Percentiles rank a stretch among this genome's conserved stretches.
phyloP scores from a whole-genome alignment of 768 basidiomycete species.

The Collybia nuda region DNA sequence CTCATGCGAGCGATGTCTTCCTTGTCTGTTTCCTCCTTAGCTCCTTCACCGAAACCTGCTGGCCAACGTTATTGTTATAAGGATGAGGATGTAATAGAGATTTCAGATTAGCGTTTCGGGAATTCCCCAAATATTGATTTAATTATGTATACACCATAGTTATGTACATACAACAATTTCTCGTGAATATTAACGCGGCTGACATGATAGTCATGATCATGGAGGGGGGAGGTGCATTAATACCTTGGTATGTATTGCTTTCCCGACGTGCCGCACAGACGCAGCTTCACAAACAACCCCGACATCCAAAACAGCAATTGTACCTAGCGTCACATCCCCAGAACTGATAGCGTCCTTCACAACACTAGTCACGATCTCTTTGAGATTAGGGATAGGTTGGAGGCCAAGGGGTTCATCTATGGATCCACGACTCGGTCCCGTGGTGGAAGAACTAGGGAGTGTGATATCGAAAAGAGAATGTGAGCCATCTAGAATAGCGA shows the following conservation, averaged over 20 bases:
- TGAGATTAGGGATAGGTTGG: constrained; percentile 62
- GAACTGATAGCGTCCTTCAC: constrained; percentile 40
- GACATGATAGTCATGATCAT: no score
- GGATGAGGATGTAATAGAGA: constrained; percentile 6
- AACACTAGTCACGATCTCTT: constrained; percentile 45
- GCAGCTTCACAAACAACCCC: constrained; percentile 61
- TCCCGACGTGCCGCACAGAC: constrained; percentile 45
- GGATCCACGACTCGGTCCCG: not conserved
- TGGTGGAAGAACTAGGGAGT: constrained; percentile 9
- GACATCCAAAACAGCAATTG: constrained; percentile 56
- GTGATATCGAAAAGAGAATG: constrained; percentile 48
- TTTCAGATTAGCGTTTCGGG: constrained; percentile 17
- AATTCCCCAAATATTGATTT: constrained; percentile 1
- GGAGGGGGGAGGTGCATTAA: constrained; percentile 1
- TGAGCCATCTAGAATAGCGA: constrained; percentile 76
- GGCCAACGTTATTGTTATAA: not conserved
- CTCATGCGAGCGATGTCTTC: constrained; percentile 13
- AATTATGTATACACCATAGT: not conserved
- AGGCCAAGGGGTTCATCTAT: constrained; percentile 34
- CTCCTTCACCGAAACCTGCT: not conserved
- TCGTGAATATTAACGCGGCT: no score
- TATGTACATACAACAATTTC: constrained; percentile 11
- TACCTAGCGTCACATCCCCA: constrained; percentile 29
- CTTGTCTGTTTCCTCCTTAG: constrained; percentile 13
- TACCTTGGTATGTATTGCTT: constrained; percentile 33